phyloP scores from a whole-genome alignment of 352 stramenopile genomes.

The Blastocystis sp. region DNA sequence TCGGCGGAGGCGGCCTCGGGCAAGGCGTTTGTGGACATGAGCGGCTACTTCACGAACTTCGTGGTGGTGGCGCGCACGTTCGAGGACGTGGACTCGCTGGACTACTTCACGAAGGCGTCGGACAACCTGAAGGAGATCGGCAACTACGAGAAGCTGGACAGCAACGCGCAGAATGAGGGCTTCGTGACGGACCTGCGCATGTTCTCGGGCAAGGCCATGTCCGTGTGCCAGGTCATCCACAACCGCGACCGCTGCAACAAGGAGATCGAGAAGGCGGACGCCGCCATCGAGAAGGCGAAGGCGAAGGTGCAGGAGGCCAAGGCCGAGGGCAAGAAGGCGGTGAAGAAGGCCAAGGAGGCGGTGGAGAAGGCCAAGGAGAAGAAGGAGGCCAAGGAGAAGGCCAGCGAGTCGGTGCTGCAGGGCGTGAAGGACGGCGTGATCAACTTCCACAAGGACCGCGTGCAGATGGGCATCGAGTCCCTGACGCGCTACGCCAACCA shows the following conservation, averaged over 20 bases:
- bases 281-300: conserved; percentile 58
- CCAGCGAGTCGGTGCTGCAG: conserved; percentile 52
- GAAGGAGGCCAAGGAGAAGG: conserved; percentile 44
- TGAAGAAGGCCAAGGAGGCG: conserved; percentile 66
- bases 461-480: conserved; percentile 22
- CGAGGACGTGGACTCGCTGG: conserved; percentile 51
- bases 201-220: conserved; percentile 62
- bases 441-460: conserved; percentile 58
- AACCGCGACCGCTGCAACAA: conserved; percentile 54
- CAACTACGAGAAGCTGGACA: conserved; percentile 36
- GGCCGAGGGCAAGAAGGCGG: conserved; percentile 64
- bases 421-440: conserved; percentile 67
- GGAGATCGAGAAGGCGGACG: conserved; percentile 56
- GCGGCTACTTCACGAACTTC: conserved; percentile 65
- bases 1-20: neutral
- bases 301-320: conserved; percentile 62
- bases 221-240: conserved; percentile 62
- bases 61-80: conserved; percentile 65
- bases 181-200: conserved; percentile 44
- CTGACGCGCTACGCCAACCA: neutral
- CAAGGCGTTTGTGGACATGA: conserved; percentile 27
- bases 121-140: conserved; percentile 59
- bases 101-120: conserved; percentile 63
- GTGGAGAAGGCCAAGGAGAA: conserved; percentile 68
- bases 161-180: conserved; percentile 57